Conservation (phyloP, 192 early-diverging fungal genomes). For the Dimargaris xerosporica region DNA sequence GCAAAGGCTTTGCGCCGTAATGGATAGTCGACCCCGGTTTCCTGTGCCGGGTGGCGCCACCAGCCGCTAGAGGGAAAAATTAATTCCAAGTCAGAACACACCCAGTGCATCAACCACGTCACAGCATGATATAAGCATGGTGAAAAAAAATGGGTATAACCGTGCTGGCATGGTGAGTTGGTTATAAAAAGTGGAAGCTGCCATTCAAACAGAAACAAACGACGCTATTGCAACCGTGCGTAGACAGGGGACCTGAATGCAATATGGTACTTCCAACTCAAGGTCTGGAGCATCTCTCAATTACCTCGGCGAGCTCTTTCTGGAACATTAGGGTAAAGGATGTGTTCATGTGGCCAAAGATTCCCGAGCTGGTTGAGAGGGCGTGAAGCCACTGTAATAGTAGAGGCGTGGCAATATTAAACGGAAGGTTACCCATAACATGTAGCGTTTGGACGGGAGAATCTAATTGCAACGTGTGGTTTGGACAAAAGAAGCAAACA, state of each 20-base stretch:
- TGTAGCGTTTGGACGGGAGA: constrained; percentile 29
- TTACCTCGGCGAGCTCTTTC: constrained; percentile 52
- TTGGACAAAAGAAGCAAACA: too few species aligned
- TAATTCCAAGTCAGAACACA: too few species aligned
- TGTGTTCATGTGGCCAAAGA: constrained; percentile 34
- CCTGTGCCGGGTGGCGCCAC: constrained; percentile 31
- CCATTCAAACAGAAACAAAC: too few species aligned
- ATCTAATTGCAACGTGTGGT: background rate
- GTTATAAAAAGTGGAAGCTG: too few species aligned
- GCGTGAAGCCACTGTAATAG: constrained; percentile 56
- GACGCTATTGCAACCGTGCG: too few species aligned
- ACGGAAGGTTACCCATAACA: constrained; percentile 66
- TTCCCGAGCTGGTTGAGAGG: constrained; percentile 33
- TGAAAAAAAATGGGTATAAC: too few species aligned
- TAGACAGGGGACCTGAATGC: too few species aligned
- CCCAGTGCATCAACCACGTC: too few species aligned
- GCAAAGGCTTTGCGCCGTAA: constrained; percentile 56
- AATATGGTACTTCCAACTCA: too few species aligned
- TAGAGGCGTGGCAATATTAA: constrained; percentile 55
- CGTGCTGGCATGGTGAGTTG: too few species aligned
- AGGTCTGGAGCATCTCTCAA: background rate
- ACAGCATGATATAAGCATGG: too few species aligned
- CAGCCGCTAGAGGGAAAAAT: constrained; percentile 28
- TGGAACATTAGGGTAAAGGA: constrained; percentile 78
- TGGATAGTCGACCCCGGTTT: constrained; percentile 46